These are phyloP conservation scores for Psilocybe subaeruginosa DNA, from an alignment of 768 basidiomycete species.

Conservation along the genomic window DNA sequence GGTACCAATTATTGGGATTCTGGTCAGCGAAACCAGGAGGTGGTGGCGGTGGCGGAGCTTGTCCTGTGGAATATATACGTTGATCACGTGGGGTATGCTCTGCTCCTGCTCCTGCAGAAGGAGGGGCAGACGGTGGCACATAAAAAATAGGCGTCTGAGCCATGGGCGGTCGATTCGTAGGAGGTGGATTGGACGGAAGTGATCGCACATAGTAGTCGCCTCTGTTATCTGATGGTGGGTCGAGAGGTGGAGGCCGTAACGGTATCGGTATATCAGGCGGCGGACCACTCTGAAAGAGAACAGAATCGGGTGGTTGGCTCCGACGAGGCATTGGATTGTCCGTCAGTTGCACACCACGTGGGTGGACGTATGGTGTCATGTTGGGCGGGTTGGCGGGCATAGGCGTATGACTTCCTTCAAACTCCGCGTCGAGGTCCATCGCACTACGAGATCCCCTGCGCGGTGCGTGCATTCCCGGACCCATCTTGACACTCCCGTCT, in stretches of 20 bases:
- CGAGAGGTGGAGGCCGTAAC: neutral
- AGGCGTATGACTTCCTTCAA: slow-evolving; percentile 9
- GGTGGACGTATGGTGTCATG: neutral
- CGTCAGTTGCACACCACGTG: neutral
- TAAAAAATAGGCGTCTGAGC: no score
- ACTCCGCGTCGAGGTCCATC: slow-evolving; percentile 12
- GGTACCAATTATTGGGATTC: neutral
- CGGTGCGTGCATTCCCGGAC: slow-evolving; percentile 7
- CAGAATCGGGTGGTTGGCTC: neutral
- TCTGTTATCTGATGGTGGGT: neutral
- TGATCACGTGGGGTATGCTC: no score
- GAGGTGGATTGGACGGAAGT: neutral
- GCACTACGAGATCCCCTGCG: slow-evolving; percentile 1
- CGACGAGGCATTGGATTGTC: neutral
- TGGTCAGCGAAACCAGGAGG: neutral
- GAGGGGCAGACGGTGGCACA: no score
- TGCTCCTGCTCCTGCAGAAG: no score
- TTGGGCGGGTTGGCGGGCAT: neutral
- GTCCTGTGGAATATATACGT: no score
- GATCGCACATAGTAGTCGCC: neutral
- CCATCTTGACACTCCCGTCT: neutral
- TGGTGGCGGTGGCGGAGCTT: neutral
- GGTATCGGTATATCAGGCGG: neutral
- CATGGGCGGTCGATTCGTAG: neutral
- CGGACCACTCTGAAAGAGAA: neutral